Conservation (phyloP, 2,329 filamentous ascomycete species). For the Chaetomiaceae sp. region DNA sequence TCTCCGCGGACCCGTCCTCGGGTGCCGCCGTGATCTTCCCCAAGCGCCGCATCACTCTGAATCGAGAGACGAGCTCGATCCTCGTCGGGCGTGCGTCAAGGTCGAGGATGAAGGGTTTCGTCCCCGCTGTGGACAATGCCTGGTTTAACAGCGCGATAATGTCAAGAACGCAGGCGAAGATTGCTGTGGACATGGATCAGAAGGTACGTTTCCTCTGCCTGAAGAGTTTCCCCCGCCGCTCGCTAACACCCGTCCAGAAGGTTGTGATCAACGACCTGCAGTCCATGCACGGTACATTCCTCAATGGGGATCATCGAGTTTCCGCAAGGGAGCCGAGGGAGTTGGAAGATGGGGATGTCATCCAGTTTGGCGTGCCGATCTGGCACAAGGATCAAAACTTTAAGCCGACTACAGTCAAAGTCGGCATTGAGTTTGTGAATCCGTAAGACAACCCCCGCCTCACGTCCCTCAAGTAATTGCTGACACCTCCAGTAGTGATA, state of each 20-base stretch:
- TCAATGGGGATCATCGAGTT: conserved; percentile 32
- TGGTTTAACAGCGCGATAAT: conserved; percentile 69
- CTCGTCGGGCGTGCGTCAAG: conserved; percentile 43
- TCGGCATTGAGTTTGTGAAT: conserved; percentile 21
- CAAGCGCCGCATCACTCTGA: conserved; percentile 26
- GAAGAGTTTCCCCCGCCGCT: conserved; percentile 9
- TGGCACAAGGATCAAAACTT: conserved; percentile 30
- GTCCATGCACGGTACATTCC: conserved; percentile 49
- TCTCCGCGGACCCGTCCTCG: conserved; percentile 15
- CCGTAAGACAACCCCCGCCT: conserved; percentile 22
- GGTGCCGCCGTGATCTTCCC: conserved; percentile 6
- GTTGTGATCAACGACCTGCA: conserved; percentile 40
- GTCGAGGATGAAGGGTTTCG: conserved; percentile 37
- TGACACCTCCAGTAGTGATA: too few species aligned
- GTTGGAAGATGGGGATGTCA: conserved; percentile 31
- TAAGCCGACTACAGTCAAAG: conserved; percentile 24
- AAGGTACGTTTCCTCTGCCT: conserved; percentile 34
- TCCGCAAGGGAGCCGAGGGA: conserved; percentile 10
- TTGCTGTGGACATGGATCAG: conserved; percentile 38
- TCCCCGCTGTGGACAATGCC: conserved; percentile 43
- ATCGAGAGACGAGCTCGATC: conserved; percentile 20
- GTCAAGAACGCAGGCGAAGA: conserved; percentile 59
- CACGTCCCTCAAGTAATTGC: too few species aligned
- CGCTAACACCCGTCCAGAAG: conserved; percentile 32
- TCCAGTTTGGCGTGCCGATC: conserved; percentile 38